Base-by-base conservation (phyloP, 176 grass and related monocot species). In the Echinochloa phyllopogon region DNA sequence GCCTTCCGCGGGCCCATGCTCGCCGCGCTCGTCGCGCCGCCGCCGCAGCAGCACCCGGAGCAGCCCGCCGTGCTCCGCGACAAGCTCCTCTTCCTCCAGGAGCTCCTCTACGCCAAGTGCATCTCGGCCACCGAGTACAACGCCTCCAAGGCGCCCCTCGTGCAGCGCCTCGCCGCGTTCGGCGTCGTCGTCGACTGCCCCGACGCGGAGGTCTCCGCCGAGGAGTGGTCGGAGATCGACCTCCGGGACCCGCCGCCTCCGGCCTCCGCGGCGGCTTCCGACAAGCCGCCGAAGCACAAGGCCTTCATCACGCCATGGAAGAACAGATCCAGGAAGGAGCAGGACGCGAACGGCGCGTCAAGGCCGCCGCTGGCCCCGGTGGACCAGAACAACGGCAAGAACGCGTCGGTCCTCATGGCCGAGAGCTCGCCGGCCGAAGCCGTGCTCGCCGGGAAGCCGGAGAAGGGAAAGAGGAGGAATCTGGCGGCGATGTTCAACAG, bases 41-140 rank as follows among this genome's bases (percentile, higher is more conserved):
- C 89, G 18, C 48, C 87, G 12, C 86, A 90, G 5, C 63, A 38
- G 44, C 79, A 88, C 29, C 91, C 88, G 5, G 96, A 95, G 38
- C 85, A 76, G 8, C 83, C 89, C 27, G 76, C 76, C 50, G 21
- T 99, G 50, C 58, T 94, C 80, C 84, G 91, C 53, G 93, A 98
- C 82, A 98, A 95, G 83, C 91, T 98, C 42, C 87, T 98, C 43
- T 98, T 98, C 84, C 92, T 98, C 74, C 91, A 98, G 96, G 96
- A 98, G 86, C 85, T 98, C n/a, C 47, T 95, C 21, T 84, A 92
- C 79, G 84, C 91, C 21, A 92, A 87, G 78, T 95, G 96, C 91
- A 80, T 98, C 87, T 94, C 89, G 18, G 45, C 83, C 23, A 86
- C 87, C 12, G 96, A 98, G 82, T 98, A 92, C 88, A 94, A 98